Base-by-base conservation (phyloP, 768 basidiomycete genomes). In the Leccinum imitatum region DNA sequence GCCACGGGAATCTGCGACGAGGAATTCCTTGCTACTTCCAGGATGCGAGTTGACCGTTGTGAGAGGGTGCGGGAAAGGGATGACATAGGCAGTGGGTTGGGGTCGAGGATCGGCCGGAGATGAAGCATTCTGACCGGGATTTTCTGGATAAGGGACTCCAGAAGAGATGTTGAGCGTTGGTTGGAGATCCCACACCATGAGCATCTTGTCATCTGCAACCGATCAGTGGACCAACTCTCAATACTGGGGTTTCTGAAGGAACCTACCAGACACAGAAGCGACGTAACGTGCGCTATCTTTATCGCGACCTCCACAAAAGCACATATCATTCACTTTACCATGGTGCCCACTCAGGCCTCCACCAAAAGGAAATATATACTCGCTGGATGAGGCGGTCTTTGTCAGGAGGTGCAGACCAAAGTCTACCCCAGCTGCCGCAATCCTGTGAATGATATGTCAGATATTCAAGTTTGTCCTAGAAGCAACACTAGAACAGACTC, bases 141-240 rank as follows among this genome's bases (percentile, higher is more conserved):
- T 60, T n/a, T 72, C 73, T 48, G 78, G 71, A 65, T 59, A 69
- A 21, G 74, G 71, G 14, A 65, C 63, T 21, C 64, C 67, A 13
- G 84, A 79, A 37, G 78, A 71, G 47, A 81, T 76, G 56, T 82
- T 74, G 50, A 80, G 57, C 37, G 77, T 69, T 0, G 91, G 90
- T 65, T 82, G 77, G n/a, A 93, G 80, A 73, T 93, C 90, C 91
- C 91, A 93, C 7, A 93, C 84, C 84, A 91, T 88, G 41, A 91
- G 81, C 82, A 89, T 87, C 69, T 85, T 89, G 75, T 93, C 91
- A 65, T 91, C 90, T 90, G 62, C 6, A 46, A 35, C 51, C 39
- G 15, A 46, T 62, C 50, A 63, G 58, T 25, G 54, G 37, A 27
- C 25, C 2, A 60, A 27, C 31, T 13, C 23, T 30, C 50, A 25